Base-by-base conservation (phyloP, 768 basidiomycete genomes). In the Candolleomyces efflorescens region DNA sequence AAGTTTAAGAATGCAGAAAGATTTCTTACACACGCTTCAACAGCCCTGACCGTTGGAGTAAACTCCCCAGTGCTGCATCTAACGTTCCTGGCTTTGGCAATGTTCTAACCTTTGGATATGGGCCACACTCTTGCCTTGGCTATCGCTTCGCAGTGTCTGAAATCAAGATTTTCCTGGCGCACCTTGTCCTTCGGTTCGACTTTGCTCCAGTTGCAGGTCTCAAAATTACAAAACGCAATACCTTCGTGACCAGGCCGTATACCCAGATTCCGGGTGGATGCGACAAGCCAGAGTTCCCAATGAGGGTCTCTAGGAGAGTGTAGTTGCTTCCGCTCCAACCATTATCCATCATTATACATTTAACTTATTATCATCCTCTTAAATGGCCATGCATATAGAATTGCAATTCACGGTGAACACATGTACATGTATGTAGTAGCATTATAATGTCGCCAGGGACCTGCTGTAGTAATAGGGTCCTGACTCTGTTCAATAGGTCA, bases 31-130 rank as follows among this genome's bases (percentile, higher is more conserved):
- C 23, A 48, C 3, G 7, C 37, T 53, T 32, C n/a, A 51, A 20
- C 47, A 84, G 83, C 39, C 84, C 84, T 44, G 77, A 81, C 53
- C 78, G 84, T 47, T 86, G 84, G 83, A 59, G 63, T 37, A 66
- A 73, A 17, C 67, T 81, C 10, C 75, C 79, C 0, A 54, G 67
- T 1, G 56, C 62, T 5, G 76, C 74, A 11, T 69, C 68, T 17
- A 64, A 70, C 5, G 73, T 77, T 47, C 82, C 80, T 9, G 83
- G 82, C 20, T 63, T 83, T 11, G 75, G 71, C 22, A 78, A 79
- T 61, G 27, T 81, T 26, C 78, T 82, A 81, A 77, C 81, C 5
- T 84, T 84, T 63, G 78, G 79, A 0, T 75, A 79, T 55, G 82
- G 81, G 4, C 75, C 75, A 12, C 75, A 77, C 46, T 75, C 80